Evolutionary conservation across 73 alveolate species (phyloP).

Genomic region (Paramecium pentaurelia): DNA sequence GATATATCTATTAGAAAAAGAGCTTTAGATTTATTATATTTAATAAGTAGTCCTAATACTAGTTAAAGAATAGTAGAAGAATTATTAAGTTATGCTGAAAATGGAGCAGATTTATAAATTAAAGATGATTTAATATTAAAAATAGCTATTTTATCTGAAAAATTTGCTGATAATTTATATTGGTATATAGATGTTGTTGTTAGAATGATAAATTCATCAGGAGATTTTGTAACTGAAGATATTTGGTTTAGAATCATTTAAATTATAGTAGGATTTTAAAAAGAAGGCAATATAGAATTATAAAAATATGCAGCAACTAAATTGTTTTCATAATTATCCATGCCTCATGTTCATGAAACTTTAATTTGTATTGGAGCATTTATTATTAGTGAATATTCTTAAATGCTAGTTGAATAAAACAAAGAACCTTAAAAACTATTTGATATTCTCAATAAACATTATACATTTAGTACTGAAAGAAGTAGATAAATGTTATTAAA

Average conservation of each 20-base stretch:
- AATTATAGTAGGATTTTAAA: slow-evolving; percentile 95
- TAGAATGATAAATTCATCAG: slow-evolving; percentile 94
- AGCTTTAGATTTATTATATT: slow-evolving; percentile 94
- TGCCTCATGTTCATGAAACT: slow-evolving; percentile 91
- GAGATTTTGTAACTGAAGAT: slow-evolving; percentile 97
- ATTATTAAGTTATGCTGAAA: slow-evolving; percentile 86
- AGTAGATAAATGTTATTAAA: slow-evolving; percentile 90
- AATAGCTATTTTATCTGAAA: slow-evolving; percentile 97
- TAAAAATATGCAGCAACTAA: slow-evolving; percentile 94
- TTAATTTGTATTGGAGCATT: slow-evolving; percentile 92
- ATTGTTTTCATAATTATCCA: slow-evolving; percentile 71
- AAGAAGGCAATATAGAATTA: slow-evolving; percentile 82
- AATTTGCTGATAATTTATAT: slow-evolving; percentile 89
- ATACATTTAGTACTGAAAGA: slow-evolving; percentile 70
- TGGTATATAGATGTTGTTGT: slow-evolving; percentile 98
- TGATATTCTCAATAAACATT: slow-evolving; percentile 78
- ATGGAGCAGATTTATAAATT: slow-evolving; percentile 89
- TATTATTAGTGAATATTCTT: slow-evolving; percentile 92
- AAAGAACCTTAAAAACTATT: slow-evolving; percentile 71
- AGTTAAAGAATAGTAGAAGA: slow-evolving; percentile 94
- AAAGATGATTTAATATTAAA: slow-evolving; percentile 96
- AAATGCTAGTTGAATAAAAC: slow-evolving; percentile 72
- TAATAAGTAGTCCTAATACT: slow-evolving; percentile 85
- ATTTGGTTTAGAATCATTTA: slow-evolving; percentile 93
- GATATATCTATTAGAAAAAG: slow-evolving; percentile 97